Percentiles rank a stretch among this genome's conserved stretches.
Evolutionary conservation across 345 rosid genomes (phyloP).

Genomic region (Euphorbia tirucalli): DNA sequence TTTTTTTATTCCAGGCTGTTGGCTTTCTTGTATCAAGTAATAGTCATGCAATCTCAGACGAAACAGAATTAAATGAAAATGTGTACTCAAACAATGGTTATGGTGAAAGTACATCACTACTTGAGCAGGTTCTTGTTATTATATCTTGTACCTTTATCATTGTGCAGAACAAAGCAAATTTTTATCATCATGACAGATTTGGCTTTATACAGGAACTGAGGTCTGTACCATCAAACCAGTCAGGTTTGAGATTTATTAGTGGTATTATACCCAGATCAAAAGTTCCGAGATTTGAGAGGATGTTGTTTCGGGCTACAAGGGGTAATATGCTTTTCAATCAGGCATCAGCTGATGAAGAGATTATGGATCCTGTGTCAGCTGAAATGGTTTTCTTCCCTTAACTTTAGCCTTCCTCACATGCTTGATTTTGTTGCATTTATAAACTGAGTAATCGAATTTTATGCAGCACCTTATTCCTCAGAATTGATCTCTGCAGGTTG

Average conservation of each 20-base stretch:
- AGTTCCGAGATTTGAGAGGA: conserved; percentile 78
- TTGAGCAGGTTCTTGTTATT: conserved; percentile 65
- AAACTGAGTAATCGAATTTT: not conserved
- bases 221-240: conserved; percentile 56
- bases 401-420: not conserved
- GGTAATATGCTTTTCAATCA: conserved; percentile 99
- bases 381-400: conserved; percentile 62
- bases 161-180: conserved; percentile 14
- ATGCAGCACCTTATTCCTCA: conserved; percentile 11
- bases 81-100: conserved; percentile 47
- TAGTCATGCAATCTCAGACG: conserved; percentile 58
- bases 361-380: conserved; percentile 80
- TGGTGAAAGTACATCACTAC: conserved; percentile 59
- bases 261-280: conserved; percentile 79
- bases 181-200: conserved; percentile 18
- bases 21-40: conserved; percentile 78
- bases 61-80: conserved; percentile 74
- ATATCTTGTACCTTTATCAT: conserved; percentile 16
- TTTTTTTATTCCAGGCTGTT: conserved; percentile 53
- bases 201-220: conserved; percentile 60
- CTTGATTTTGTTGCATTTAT: conserved; percentile 10
- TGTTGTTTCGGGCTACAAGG: conserved; percentile 95
- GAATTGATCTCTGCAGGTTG: conserved; percentile 50
- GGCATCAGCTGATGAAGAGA: conserved; percentile 81
- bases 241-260: conserved; percentile 84